Conservation (phyloP, 1,284 basidiomycete genomes). For the Phlebopus sp. region DNA sequence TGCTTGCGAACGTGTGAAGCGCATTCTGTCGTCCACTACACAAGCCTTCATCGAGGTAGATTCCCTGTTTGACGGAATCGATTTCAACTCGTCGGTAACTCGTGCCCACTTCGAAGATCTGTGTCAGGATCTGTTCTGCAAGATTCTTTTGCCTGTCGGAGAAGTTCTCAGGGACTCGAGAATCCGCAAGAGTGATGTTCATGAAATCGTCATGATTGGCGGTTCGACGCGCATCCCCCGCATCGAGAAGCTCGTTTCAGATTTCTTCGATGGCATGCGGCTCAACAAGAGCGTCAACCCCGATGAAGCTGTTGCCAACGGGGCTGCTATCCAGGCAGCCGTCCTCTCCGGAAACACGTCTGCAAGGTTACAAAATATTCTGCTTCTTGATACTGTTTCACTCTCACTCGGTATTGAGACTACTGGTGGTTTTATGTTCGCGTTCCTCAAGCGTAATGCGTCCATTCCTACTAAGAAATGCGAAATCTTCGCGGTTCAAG, state of each 20-base stretch:
- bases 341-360: constrained; percentile 98
- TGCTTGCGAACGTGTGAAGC: constrained; percentile 98
- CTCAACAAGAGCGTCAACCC: constrained; percentile 98
- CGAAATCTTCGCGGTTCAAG: constrained; percentile 98
- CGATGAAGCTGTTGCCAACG: constrained; percentile 99
- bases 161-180: constrained; percentile 98
- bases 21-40: constrained; percentile 94
- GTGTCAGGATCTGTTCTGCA: constrained; percentile 96
- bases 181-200: constrained; percentile 93
- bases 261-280: constrained; percentile 98
- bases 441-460: constrained; percentile 97
- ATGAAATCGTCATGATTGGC: constrained; percentile 97
- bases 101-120: constrained; percentile 99
- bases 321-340: constrained; percentile 98
- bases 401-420: constrained; percentile 98
- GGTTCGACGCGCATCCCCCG: constrained; percentile 99
- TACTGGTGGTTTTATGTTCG: constrained; percentile 97
- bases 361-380: constrained; percentile 95
- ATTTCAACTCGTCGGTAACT: constrained; percentile 98
- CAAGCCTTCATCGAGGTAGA: constrained; percentile 98
- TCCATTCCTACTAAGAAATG: constrained; percentile 99
- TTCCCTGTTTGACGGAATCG: constrained; percentile 96
- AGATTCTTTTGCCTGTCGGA: constrained; percentile 96
- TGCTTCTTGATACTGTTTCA: constrained; percentile 96
- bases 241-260: constrained; percentile 96